These are phyloP conservation scores for Blastomyces silverae DNA, from an alignment of 2,329 filamentous ascomycete species.

Conservation along the genomic window DNA sequence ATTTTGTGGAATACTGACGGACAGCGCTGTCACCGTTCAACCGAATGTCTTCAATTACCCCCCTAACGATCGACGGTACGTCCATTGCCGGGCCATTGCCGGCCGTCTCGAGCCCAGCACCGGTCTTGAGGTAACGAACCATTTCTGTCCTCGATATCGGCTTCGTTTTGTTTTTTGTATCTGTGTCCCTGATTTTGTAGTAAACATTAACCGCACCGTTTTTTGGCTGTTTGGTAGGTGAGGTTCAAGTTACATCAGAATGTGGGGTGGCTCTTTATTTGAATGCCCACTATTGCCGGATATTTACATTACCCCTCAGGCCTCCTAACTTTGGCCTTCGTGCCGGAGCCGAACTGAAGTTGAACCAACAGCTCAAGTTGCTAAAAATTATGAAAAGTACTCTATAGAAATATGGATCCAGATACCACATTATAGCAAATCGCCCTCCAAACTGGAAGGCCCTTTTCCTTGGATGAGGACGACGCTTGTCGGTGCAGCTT, in stretches of 20 bases:
- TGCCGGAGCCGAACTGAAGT: not conserved
- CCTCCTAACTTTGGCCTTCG: not conserved
- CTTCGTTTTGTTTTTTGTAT: not conserved
- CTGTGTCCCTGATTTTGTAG: not conserved
- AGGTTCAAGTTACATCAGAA: not conserved
- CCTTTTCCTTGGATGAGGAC: not conserved
- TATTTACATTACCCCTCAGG: not conserved
- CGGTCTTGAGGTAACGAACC: constrained; percentile 12
- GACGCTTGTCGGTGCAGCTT: not conserved
- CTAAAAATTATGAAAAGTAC: not conserved
- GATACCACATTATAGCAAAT: not conserved
- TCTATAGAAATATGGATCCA: not conserved
- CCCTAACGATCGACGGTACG: constrained; percentile 41
- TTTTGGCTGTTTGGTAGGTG: not conserved
- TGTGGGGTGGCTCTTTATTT: not conserved
- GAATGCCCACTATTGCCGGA: not conserved
- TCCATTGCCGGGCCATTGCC: constrained; percentile 14
- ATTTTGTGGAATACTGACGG: constrained; percentile 46
- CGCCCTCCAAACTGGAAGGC: not conserved
- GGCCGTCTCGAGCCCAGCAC: not conserved
- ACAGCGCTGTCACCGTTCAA: constrained; percentile 46
- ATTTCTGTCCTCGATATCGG: not conserved
- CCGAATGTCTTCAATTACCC: constrained; percentile 46
- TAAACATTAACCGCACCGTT: not conserved
- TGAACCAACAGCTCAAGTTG: not conserved